phyloP scores from a whole-genome alignment of 345 rosid genomes.

The Excoecaria cochinchinensis region DNA sequence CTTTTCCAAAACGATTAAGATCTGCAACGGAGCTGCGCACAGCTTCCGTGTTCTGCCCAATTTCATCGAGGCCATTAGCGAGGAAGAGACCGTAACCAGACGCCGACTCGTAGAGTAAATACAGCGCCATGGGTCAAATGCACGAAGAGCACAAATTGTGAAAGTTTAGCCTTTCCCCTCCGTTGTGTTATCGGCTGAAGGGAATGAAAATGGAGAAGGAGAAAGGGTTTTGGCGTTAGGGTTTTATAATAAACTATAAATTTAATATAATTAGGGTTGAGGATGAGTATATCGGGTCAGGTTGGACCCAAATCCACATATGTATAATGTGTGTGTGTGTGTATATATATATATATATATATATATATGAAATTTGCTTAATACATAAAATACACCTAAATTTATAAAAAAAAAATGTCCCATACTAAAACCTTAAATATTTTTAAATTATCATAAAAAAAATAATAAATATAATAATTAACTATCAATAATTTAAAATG shows the following conservation, averaged over 20 bases:
- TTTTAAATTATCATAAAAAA: too few species aligned
- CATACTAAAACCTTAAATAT: too few species aligned
- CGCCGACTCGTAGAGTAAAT: constrained; percentile 62
- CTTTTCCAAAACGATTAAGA: constrained; percentile 73
- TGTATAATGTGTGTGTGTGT: too few species aligned
- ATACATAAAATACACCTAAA: too few species aligned
- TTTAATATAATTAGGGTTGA: not conserved
- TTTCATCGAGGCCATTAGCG: constrained; percentile 71
- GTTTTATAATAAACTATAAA: not conserved
- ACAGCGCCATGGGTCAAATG: constrained; percentile 43
- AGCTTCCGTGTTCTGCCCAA: constrained; percentile 80
- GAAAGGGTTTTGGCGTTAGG: constrained; percentile 3
- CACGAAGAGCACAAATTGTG: not conserved
- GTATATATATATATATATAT: too few species aligned
- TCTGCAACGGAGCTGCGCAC: constrained; percentile 70
- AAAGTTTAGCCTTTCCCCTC: not conserved
- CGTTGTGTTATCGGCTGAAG: constrained; percentile 2
- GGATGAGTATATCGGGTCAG: not conserved
- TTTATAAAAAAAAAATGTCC: too few species aligned
- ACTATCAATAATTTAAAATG: too few species aligned
- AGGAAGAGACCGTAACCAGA: constrained; percentile 61
- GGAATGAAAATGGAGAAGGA: not conserved
- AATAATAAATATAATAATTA: too few species aligned
- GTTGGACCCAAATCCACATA: not conserved
- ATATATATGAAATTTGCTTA: too few species aligned